Base-by-base conservation (phyloP, 768 basidiomycete species). In the Cyathus striatus region DNA sequence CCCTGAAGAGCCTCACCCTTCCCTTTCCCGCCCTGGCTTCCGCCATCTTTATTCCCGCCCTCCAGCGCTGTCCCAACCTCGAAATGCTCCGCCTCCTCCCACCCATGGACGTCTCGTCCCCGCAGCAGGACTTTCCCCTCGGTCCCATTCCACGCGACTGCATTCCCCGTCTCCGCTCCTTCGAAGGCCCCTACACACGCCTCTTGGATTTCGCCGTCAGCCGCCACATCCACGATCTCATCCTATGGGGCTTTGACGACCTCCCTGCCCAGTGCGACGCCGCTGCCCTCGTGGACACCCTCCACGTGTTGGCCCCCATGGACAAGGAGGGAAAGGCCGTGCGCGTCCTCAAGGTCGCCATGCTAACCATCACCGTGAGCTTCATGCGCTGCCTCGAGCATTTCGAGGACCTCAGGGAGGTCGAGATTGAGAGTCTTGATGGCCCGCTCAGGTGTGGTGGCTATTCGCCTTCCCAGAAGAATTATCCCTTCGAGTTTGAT, bases 161-260 rank as follows among this genome's bases (percentile, higher is more conserved):
- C 17, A 42, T 65, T 23, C 58, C 54, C 2, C 46, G 35, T 2
- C 53, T 65, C 34, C 46, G 47, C 6, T 46, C 42, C 3, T 65
- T 57, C 36, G 60, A 63, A 47, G 63, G 63, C 5, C 61, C 63
- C 5, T 58, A 56, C 39, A 53, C 53, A 6, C 50, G 56, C 33
- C 42, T 60, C 17, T 14, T 54, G 35, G 40, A 50, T 25, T 55
- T 61, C 23, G 43, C 50, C 51, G 46, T n/a, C 54, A 59, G 16
- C 48, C 51, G 6, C 43, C n/a, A n/a, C n/a, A n/a, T 65, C 18
- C 47, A 54, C 35, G 43, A 44, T 5, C 35, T 56, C 5, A 27
- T 40, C 2, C 47, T 63, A 17, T 65, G 63, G 63, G 63, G 61
- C 5, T 50, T 58, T 12, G 59, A 62, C 40, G 57, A 59, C n/a